A percentile compares a stretch with the other conserved stretches of the same genome.
Conservation (phyloP, 2,329 filamentous ascomycete genomes). For the Fusarium sp. region DNA sequence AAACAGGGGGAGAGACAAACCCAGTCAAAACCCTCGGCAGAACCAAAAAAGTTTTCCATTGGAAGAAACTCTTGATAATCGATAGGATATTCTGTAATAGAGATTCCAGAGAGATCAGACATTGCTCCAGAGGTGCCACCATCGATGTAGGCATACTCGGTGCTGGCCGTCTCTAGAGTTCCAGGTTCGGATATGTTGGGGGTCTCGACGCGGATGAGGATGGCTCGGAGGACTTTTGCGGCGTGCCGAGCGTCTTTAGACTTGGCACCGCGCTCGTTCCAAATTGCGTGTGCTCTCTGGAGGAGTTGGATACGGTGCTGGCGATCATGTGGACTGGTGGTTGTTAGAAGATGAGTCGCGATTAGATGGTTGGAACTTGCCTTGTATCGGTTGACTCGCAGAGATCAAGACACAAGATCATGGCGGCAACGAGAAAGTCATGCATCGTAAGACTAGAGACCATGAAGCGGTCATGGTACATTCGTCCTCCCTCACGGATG, state of each 20-base stretch:
- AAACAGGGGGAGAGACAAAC: conserved; percentile 42
- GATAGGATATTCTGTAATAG: conserved; percentile 32
- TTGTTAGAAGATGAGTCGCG: conserved; percentile 1
- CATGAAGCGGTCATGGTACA: conserved; percentile 66
- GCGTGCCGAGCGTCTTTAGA: conserved; percentile 59
- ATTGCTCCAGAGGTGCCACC: background rate
- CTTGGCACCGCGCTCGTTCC: conserved; percentile 52
- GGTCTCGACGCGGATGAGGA: conserved; percentile 53
- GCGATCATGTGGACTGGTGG: conserved; percentile 47
- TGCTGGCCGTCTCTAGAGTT: conserved; percentile 10
- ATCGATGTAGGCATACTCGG: background rate
- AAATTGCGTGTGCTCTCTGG: conserved; percentile 56
- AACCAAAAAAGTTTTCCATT: conserved; percentile 53
- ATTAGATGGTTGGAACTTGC: conserved; percentile 39
- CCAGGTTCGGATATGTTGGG: conserved; percentile 11
- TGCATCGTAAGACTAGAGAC: conserved; percentile 64
- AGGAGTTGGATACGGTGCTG: conserved; percentile 52
- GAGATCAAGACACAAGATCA: conserved; percentile 68
- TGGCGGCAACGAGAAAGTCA: conserved; percentile 69
- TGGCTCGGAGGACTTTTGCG: conserved; percentile 56
- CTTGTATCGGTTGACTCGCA: conserved; percentile 53
- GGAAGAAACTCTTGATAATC: conserved; percentile 51
- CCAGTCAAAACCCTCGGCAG: conserved; percentile 54
- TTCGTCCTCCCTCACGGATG: conserved; percentile 60
- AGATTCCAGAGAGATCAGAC: conserved; percentile 20